These are phyloP conservation scores for Sporothrix brasiliensis DNA, from an alignment of 2,329 filamentous ascomycete genomes.

Conservation along the genomic window DNA sequence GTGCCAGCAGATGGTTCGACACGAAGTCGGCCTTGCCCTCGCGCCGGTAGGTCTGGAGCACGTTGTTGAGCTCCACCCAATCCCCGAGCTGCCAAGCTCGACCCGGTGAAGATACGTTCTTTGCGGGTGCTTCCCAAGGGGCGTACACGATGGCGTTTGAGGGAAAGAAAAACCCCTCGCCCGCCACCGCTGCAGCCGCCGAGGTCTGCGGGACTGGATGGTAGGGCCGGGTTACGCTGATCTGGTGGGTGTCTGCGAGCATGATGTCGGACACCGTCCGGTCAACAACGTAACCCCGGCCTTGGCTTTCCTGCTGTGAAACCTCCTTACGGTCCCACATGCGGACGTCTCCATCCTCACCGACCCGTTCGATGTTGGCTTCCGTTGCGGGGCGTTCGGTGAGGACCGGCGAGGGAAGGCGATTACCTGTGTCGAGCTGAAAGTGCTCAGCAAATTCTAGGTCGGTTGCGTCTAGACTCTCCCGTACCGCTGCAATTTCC, in stretches of 20 bases:
- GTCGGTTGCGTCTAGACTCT: neutral
- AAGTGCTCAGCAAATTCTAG: slow-evolving; percentile 34
- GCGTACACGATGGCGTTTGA: slow-evolving; percentile 26
- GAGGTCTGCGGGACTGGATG: neutral
- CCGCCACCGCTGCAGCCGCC: neutral
- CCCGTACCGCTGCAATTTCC: slow-evolving; percentile 35
- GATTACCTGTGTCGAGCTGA: slow-evolving; percentile 31
- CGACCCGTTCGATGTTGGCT: neutral
- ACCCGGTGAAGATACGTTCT: slow-evolving; percentile 9
- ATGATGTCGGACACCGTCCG: slow-evolving; percentile 34
- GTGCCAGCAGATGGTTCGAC: slow-evolving; percentile 36
- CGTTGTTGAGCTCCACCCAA: slow-evolving; percentile 57
- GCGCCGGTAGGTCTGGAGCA: slow-evolving; percentile 56
- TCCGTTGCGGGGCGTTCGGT: neutral
- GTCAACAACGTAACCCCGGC: slow-evolving; percentile 29
- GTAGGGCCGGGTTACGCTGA: slow-evolving; percentile 24
- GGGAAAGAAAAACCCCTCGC: slow-evolving; percentile 22
- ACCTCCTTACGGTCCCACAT: slow-evolving; percentile 29
- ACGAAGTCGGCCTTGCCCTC: slow-evolving; percentile 47
- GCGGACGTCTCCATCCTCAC: slow-evolving; percentile 22
- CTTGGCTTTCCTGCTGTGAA: neutral
- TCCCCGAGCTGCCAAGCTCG: slow-evolving; percentile 45
- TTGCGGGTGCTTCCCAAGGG: slow-evolving; percentile 26
- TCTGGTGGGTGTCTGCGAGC: slow-evolving; percentile 33
- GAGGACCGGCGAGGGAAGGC: neutral